Evolutionary conservation across 768 basidiomycete genomes (phyloP), one percentile per base, ranked within the genome.

Genomic region (Royoungia palumana): DNA sequence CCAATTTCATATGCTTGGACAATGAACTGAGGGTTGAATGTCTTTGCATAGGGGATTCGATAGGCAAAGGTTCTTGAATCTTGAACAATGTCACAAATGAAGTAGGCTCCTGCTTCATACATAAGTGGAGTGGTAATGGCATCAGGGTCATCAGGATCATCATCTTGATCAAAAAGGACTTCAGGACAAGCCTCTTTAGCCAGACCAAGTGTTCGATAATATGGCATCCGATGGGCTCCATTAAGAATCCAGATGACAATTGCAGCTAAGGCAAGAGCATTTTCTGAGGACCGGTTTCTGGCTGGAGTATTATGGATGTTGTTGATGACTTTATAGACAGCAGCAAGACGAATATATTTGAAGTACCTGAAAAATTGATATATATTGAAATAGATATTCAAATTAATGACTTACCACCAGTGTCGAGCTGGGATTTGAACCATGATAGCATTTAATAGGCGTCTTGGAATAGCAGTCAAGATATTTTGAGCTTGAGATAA

Each of bases 281-380:
- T 47, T 27, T 50, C 49, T 1, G 27, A 24, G 13, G 10, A 16
- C 24, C 35, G 41, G 20, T 53, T 1, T 11, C 13, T 17, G 0
- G 16, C 16, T 4, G 20, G 19, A 5, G 37, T 12, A 1, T 6
- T 2, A 0, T 20, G 16, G 6, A 54, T 2, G 14, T 51, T 54
- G 0, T 11, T 4, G 0, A 51, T 22, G 1, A 51, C 7, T 0
- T 6, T 2, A 20, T 34, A 17, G 0, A 35, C 7, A 0, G 24
- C 34, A 12, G 28, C 24, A 2, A 54, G 46, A 1, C n/a, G 24
- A 3, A 47, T 21, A 17, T 19, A 53, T 17, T 55, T 55, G 38
- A 53, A 55, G 6, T 53, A 44, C 46, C 51, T 54, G 24, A n/a
- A n/a, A n/a, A n/a, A n/a, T n/a, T n/a, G 16, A 27, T 27, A 27